phyloP scores from a whole-genome alignment of 75 land plant genomes.

The Chamaecyparis obtusa region DNA sequence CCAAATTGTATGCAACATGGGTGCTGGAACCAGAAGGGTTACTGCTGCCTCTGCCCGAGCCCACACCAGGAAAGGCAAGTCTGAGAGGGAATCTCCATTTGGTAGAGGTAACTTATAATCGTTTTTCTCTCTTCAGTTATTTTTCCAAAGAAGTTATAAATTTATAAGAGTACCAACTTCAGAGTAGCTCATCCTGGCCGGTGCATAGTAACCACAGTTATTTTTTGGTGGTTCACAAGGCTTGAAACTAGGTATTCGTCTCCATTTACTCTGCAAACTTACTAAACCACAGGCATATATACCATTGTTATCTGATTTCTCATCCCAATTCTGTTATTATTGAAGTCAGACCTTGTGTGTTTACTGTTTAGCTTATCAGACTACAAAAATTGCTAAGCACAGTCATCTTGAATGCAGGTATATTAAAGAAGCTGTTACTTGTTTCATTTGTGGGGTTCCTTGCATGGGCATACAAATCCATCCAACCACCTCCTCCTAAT shows the following conservation, averaged over 20 bases:
- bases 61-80: conserved; percentile 24
- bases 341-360: background rate
- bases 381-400: conserved; percentile 3
- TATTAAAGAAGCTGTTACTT: conserved; percentile 11
- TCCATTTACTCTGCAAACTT: too few species aligned
- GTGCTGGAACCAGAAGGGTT: conserved; percentile 16
- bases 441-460: conserved; percentile 24
- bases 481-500: conserved; percentile 56
- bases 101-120: background rate
- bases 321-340: background rate
- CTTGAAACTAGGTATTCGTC: too few species aligned
- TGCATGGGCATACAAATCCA: conserved; percentile 47
- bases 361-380: background rate
- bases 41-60: conserved; percentile 38
- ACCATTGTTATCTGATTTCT: background rate
- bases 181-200: too few species aligned
- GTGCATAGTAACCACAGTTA: too few species aligned
- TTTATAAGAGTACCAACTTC: too few species aligned
- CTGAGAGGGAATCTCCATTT: background rate
- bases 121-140: background rate
- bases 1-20: background rate
- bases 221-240: too few species aligned
- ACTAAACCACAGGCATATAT: background rate
- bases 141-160: background rate
- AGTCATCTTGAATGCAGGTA: conserved; percentile 24